Conservation (phyloP, 1,139 yeast genomes). For the Hyphopichia khmerensis region DNA sequence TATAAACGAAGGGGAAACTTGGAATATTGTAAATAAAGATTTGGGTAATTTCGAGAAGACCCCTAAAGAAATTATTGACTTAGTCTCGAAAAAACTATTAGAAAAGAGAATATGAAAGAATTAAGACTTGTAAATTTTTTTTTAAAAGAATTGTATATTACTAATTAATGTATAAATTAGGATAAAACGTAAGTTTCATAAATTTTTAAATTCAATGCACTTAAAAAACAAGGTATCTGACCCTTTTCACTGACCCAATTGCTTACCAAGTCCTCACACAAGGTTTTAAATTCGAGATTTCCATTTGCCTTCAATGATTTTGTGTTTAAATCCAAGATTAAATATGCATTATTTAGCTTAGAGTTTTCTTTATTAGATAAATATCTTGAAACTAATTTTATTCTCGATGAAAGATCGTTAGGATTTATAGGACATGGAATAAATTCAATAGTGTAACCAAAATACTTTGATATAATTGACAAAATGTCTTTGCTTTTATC, state of each 20-base stretch:
- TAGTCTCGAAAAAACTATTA: conserved; percentile 16
- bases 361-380: conserved; percentile 17
- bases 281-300: conserved; percentile 40
- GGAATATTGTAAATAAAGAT: conserved; percentile 51
- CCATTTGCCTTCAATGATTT: conserved; percentile 44
- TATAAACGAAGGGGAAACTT: conserved; percentile 58
- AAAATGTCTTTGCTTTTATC: conserved; percentile 74
- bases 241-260: conserved; percentile 70
- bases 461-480: conserved; percentile 62
- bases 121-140: neutral
- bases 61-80: conserved; percentile 34
- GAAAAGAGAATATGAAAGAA: neutral
- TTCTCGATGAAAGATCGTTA: conserved; percentile 43
- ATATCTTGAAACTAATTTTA: conserved; percentile 64
- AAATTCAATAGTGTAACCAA: conserved; percentile 78
- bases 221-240: conserved; percentile 77
- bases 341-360: conserved; percentile 24
- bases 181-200: conserved; percentile 33
- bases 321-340: conserved; percentile 37
- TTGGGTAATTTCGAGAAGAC: conserved; percentile 38
- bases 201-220: conserved; percentile 69
- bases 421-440: conserved; percentile 60
- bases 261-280: conserved; percentile 57
- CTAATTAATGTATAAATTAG: neutral
- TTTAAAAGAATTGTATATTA: neutral